phyloP scores from a whole-genome alignment of 257 asterid genomes.

The Handroanthus guayacan region DNA sequence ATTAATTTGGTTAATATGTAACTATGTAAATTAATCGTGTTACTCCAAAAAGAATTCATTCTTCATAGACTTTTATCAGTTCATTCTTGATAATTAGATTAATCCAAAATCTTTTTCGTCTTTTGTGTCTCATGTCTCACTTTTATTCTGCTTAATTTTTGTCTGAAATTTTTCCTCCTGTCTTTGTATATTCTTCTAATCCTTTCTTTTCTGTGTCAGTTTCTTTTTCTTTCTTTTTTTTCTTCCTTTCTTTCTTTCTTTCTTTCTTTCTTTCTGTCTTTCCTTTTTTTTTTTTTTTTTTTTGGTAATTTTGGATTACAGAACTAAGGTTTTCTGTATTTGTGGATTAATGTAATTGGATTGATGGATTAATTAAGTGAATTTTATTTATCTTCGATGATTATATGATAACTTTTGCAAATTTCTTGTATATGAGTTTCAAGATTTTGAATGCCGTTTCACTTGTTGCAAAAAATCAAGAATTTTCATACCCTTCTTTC shows the following conservation, averaged over 20 bases:
- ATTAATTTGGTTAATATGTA: too few relatives aligned
- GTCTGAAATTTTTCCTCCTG: neutral
- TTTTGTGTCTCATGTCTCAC: neutral
- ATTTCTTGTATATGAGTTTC: neutral
- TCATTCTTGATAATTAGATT: too few relatives aligned
- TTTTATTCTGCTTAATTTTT: neutral
- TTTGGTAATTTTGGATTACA: neutral
- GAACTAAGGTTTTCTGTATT: neutral
- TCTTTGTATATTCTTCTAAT: too few relatives aligned
- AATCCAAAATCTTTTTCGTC: neutral
- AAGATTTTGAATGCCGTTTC: neutral
- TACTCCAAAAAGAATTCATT: too few relatives aligned
- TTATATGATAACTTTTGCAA: neutral
- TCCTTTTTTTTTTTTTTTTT: too few relatives aligned
- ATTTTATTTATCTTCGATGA: neutral
- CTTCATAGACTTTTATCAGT: neutral
- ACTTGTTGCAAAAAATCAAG: neutral
- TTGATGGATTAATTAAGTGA: neutral
- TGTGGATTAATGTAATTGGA: neutral
- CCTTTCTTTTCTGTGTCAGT: neutral
- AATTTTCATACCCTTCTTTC: neutral
- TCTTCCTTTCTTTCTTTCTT: neutral
- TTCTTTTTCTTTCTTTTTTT: too few relatives aligned
- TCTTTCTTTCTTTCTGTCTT: too few relatives aligned
- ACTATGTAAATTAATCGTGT: too few relatives aligned